Conservation (phyloP, 176 grass and related monocot species). For the Zizania latifolia region DNA sequence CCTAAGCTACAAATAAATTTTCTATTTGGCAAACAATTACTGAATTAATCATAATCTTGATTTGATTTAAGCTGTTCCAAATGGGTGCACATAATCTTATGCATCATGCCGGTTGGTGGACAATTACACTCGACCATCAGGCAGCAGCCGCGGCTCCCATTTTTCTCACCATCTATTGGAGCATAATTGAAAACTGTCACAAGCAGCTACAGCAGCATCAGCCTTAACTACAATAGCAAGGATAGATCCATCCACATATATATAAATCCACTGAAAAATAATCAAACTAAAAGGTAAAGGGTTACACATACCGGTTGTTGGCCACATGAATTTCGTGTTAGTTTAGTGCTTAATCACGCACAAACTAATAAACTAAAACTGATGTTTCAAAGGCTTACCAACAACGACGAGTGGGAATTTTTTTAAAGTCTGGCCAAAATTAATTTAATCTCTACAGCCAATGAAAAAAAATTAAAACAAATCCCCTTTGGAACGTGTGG, state of each 20-base stretch:
- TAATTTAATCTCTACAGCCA: not conserved
- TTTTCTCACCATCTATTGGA: not conserved
- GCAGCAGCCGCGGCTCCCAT: not conserved
- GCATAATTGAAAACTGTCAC: not conserved
- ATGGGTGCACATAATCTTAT: no score
- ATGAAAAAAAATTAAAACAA: no score
- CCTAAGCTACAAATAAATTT: no score
- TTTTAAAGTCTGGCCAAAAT: not conserved
- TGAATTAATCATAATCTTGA: no score
- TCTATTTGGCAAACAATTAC: no score
- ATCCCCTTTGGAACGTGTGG: no score
- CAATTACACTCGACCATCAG: slow-evolving; percentile 6
- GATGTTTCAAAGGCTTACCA: not conserved
- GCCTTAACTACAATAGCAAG: not conserved
- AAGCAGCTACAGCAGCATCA: not conserved
- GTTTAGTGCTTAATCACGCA: not conserved
- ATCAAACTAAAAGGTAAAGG: not conserved
- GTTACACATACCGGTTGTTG: not conserved
- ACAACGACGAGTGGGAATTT: no score
- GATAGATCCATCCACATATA: not conserved
- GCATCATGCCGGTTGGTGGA: slow-evolving; percentile 11
- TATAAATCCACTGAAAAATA: not conserved
- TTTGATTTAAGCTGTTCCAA: no score
- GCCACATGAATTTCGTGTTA: not conserved
- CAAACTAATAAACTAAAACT: not conserved